phyloP scores from a whole-genome alignment of 805 yeast genomes.

The Lachancea lanzarotensis region DNA sequence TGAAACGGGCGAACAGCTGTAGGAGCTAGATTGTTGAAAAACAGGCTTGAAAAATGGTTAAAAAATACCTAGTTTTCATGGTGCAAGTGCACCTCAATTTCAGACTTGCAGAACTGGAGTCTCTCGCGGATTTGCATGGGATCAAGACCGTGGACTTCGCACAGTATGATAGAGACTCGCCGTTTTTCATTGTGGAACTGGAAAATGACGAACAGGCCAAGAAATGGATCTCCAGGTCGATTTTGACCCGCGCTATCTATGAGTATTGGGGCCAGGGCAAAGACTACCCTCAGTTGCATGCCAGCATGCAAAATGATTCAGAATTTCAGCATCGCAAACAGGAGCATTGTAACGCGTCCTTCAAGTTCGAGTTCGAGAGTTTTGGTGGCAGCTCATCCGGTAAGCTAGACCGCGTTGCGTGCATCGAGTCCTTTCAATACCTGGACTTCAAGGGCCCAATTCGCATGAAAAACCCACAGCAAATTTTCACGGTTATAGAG shows the following conservation, averaged over 20 bases:
- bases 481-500: constrained; percentile 66
- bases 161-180: constrained; percentile 50
- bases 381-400: constrained; percentile 61
- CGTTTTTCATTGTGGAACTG: constrained; percentile 66
- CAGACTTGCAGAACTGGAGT: constrained; percentile 74
- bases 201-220: constrained; percentile 62
- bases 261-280: constrained; percentile 74
- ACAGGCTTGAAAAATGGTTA: constrained; percentile 5
- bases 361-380: constrained; percentile 77
- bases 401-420: constrained; percentile 39
- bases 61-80: constrained; percentile 64
- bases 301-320: constrained; percentile 31
- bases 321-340: constrained; percentile 15
- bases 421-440: constrained; percentile 68
- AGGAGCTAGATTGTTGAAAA: neutral
- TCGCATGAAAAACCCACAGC: constrained; percentile 68
- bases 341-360: constrained; percentile 42
- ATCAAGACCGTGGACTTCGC: constrained; percentile 51
- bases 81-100: constrained; percentile 81
- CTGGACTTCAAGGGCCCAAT: constrained; percentile 73
- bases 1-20: neutral
- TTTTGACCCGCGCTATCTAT: constrained; percentile 68
- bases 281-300: constrained; percentile 52
- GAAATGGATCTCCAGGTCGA: constrained; percentile 56
- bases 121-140: constrained; percentile 62